Evolutionary conservation across 2,329 filamentous ascomycete genomes (phyloP).

Genomic region (Arthrobotrys entomopaga): DNA sequence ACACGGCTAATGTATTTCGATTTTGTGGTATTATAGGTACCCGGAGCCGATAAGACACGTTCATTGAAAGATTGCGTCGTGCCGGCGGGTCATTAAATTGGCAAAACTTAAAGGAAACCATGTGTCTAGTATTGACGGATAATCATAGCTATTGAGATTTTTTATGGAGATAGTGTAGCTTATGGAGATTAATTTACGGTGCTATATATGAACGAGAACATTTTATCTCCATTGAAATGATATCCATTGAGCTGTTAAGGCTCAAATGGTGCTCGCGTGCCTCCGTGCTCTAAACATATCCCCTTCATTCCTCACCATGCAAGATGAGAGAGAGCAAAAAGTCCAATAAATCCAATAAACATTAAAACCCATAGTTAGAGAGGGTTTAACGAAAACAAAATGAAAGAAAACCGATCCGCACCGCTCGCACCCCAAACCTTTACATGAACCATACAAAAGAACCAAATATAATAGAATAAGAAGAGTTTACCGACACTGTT

Average conservation of each 20-base stretch:
- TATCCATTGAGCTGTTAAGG: no score
- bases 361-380: not conserved
- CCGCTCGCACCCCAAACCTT: slow-evolving; percentile 8
- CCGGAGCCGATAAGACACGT: not conserved
- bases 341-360: slow-evolving; percentile 1
- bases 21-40: not conserved
- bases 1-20: not conserved
- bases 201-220: no score
- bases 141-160: no score
- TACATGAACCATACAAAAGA: not conserved
- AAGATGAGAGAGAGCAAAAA: no score
- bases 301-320: not conserved
- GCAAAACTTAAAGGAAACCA: no score
- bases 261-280: no score
- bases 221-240: no score
- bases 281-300: no score
- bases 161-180: no score
- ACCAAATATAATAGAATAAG: not conserved
- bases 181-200: no score
- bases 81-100: not conserved
- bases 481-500: not conserved
- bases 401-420: not conserved
- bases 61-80: slow-evolving; percentile 1
- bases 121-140: no score
- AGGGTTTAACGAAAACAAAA: not conserved